Evolutionary conservation across 169 alveolate genomes (phyloP).

Genomic region (Cryptosporidium tyzzeri): DNA sequence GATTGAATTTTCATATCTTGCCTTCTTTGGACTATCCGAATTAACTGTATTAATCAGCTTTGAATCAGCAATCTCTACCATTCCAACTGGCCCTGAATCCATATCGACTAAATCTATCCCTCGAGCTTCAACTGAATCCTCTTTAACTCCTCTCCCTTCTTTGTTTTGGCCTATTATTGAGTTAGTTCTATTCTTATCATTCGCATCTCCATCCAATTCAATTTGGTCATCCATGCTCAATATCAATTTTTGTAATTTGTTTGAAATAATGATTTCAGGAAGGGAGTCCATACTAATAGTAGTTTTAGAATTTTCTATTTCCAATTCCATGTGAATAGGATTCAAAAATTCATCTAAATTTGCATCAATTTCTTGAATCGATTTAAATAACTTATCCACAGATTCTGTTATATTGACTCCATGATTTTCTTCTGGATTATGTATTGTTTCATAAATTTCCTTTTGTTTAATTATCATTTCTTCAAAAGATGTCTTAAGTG

Average conservation of each 20-base stretch:
- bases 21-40: constrained; percentile 55
- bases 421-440: neutral
- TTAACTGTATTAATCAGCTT: neutral
- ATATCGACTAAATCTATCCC: neutral
- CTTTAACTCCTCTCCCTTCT: neutral
- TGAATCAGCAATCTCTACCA: neutral
- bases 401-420: neutral
- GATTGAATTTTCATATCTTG: constrained; percentile 8
- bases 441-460: neutral
- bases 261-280: neutral
- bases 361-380: constrained; percentile 31
- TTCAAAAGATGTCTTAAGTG: constrained; percentile 8
- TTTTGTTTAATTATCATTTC: constrained; percentile 19
- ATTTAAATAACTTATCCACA: constrained; percentile 12
- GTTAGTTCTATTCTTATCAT: neutral
- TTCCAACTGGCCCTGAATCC: neutral
- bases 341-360: constrained; percentile 41
- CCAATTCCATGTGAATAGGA: constrained; percentile 20
- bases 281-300: neutral
- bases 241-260: neutral
- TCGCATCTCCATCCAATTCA: constrained; percentile 11
- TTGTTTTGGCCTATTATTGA: neutral
- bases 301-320: neutral
- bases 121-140: neutral
- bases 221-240: neutral